Evolutionary conservation across 306 rosid species (phyloP), one percentile per base, ranked within the genome.

Genomic region (Vachellia pachyceras): DNA sequence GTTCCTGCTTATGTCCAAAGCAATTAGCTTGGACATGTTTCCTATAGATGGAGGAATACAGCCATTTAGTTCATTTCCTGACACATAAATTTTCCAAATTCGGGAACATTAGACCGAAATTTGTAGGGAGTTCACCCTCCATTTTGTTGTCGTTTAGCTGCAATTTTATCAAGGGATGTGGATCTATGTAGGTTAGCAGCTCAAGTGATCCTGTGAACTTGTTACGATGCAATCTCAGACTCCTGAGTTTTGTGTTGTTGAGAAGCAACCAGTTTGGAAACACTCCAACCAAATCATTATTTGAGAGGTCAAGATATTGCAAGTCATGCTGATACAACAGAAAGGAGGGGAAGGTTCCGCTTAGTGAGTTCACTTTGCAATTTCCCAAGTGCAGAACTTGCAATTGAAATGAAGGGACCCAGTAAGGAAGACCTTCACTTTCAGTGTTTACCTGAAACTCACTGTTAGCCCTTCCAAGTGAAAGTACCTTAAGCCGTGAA

Each of bases 321-420:
- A 44, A 44, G 47, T 44, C 47, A 44, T 44, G 47, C 10, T 44
- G 47, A 6, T 44, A 6, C 8, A 44, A 44, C 11, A 44, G 8
- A 44, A 44, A 44, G 47, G 47, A 44, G 2, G 47, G 47, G 47
- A 44, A 7, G 2, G 70, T 14, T 65, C 46, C 71, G 15, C 10
- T 12, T 9, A 42, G 69, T 36, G 35, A 11, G 4, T 63, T 33
- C 15, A 33, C 42, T 63, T 33, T 63, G 42, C 69, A 37, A 36
- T 37, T 66, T 36, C 25, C 46, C 46, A 66, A 7, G 14, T 66
- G 23, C 71, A 66, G 12, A 66, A 66, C 45, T 36, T 66, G 2
- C 71, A 66, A 66, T 37, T 66, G 71, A 66, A 37, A 66, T 18
- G 1, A 60, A 60, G 67, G 67, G 67, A 60, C 65, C 36, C 36